Evolutionary conservation across 345 rosid genomes (phyloP), one percentile per base, ranked within the genome.

Genomic region (Salix brachista): DNA sequence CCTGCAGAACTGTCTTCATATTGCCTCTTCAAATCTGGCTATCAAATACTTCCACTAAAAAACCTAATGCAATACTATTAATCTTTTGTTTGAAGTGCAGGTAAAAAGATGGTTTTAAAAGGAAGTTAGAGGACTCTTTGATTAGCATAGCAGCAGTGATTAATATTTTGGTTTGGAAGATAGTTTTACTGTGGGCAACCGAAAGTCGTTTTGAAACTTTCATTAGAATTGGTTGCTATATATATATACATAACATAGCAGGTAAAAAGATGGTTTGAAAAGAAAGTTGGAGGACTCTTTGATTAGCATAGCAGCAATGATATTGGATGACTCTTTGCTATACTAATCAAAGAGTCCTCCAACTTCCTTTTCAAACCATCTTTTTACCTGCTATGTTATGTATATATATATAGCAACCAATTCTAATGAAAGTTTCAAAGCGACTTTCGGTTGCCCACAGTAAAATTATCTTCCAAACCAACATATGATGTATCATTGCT

Each of bases 211-310:
- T 12, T 44, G 48, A 44, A 44, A 12, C 48, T 44, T 44, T 32
- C 3, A 44, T 44, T 44, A 44, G 50, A 44, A 44, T 44, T 44
- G 50, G 4, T 44, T 13, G 50, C 13, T 11, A 13, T 44, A 44
- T 44, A 44, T 44, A 44, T 26, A 26, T 26, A 26, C 28, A 26
- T 26, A 26, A 26, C 28, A 26, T 26, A 26, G 11, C 73, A 86
- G 91, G 73, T 88, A 73, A 85, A 85, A 69, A 78, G 78, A 34
- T 81, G 86, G 81, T 34, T 86, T 79, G 70, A 42, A 56, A 83
- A 74, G 72, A 81, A 80, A 74, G 39, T 79, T 25, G 87, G 75
- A 70, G 84, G 50, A 3, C 82, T 84, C 26, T 80, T 78, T 80
- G 69, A 39, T 42, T 83, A 79, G 71, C 75, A 54, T 14, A 18